These are phyloP conservation scores for Balamuthia mandrillaris DNA, from an alignment of 208 protist species.

Conservation along the genomic window DNA sequence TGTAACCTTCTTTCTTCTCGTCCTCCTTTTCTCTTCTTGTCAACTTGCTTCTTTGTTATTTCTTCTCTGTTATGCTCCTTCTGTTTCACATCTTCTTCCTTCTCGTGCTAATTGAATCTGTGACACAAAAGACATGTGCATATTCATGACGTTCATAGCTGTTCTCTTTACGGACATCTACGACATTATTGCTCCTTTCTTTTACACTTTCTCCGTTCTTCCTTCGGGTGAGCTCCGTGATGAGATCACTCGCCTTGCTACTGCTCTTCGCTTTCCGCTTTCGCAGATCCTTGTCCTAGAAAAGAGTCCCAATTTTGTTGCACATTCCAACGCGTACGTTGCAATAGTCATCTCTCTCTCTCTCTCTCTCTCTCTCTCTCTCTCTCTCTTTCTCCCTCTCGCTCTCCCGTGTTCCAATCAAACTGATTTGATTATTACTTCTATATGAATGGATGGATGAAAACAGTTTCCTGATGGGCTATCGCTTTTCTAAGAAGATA, in stretches of 20 bases:
- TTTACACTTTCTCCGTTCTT: neutral
- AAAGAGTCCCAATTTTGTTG: neutral
- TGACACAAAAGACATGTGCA: neutral
- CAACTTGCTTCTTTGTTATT: neutral
- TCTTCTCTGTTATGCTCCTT: neutral
- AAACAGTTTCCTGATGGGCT: conserved; percentile 50
- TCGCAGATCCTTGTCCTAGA: neutral
- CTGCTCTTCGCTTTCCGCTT: neutral
- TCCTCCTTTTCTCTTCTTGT: neutral
- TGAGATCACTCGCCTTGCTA: neutral
- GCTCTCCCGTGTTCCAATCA: neutral
- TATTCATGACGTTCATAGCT: neutral
- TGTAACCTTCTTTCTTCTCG: neutral
- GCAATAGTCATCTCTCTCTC: too few species aligned
- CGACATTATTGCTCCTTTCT: neutral
- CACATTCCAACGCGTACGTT: conserved; percentile 9
- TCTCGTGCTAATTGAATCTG: neutral
- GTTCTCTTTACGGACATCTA: conserved; percentile 29
- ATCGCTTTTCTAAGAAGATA: conserved; percentile 37
- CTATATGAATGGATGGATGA: neutral
- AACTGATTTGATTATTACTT: too few species aligned
- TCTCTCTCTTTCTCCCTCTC: neutral
- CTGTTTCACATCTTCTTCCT: neutral
- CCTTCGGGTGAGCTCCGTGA: neutral
- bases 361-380: neutral